phyloP scores from a whole-genome alignment of 352 stramenopile genomes.

The Globisporangium paroecandrum region DNA sequence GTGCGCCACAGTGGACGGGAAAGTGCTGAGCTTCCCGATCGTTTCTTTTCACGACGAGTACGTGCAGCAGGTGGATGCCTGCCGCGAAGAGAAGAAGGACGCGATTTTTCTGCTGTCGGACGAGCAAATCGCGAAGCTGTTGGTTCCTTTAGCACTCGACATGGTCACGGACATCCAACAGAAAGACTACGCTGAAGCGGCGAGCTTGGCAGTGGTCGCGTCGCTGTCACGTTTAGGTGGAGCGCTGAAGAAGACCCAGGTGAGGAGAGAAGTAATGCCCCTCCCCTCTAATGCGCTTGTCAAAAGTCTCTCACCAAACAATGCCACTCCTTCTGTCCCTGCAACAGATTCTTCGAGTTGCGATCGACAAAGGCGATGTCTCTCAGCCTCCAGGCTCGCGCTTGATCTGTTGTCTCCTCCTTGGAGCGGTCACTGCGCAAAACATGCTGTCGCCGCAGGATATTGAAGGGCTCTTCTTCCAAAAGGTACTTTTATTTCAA shows the following conservation, averaged over 20 bases:
- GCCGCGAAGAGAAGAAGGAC: slow-evolving; percentile 50
- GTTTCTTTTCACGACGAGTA: slow-evolving; percentile 71
- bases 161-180: slow-evolving; percentile 72
- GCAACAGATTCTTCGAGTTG: slow-evolving; percentile 69
- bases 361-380: slow-evolving; percentile 81
- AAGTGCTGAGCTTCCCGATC: slow-evolving; percentile 52
- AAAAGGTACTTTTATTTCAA: slow-evolving; percentile 46
- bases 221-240: slow-evolving; percentile 51
- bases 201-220: slow-evolving; percentile 55
- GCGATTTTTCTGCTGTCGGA: slow-evolving; percentile 67
- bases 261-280: slow-evolving; percentile 6
- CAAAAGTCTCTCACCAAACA: background rate
- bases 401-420: slow-evolving; percentile 71
- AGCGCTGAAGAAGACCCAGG: slow-evolving; percentile 75
- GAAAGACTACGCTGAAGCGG: slow-evolving; percentile 71
- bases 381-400: slow-evolving; percentile 73
- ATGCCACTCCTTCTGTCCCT: background rate
- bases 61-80: slow-evolving; percentile 37
- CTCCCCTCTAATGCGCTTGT: background rate
- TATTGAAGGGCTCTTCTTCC: slow-evolving; percentile 78
- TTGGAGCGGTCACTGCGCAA: slow-evolving; percentile 70
- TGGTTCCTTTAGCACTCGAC: slow-evolving; percentile 69
- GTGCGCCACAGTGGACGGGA: slow-evolving; percentile 65
- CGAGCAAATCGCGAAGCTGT: slow-evolving; percentile 72
- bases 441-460: slow-evolving; percentile 63